Percentiles rank a stretch among this genome's conserved stretches.
Conservation (phyloP, 148 eudicot species). For the Nepenthes gracilis region DNA sequence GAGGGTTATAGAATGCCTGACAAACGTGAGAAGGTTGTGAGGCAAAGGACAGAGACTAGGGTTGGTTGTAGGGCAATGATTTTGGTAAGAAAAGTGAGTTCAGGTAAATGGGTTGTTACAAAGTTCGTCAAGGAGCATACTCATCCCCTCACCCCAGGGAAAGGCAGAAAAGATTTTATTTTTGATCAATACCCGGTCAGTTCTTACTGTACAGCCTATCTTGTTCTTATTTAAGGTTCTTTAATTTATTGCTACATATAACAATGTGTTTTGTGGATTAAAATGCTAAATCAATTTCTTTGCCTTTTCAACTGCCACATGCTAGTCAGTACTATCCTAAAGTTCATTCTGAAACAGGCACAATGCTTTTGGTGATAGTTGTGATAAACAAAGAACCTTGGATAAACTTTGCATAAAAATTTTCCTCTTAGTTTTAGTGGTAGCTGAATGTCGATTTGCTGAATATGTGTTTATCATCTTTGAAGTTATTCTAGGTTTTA, state of each 20-base stretch:
- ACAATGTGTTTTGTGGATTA: no score
- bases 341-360: no score
- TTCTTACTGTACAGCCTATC: constrained; percentile 7
- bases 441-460: no score
- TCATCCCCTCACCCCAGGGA: constrained; percentile 77
- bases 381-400: no score
- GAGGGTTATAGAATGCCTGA: constrained; percentile 84
- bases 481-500: no score
- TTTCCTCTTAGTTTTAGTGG: no score
- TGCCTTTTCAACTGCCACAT: no score
- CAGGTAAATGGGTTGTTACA: constrained; percentile 83
- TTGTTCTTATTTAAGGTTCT: background rate
- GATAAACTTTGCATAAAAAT: no score
- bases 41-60: constrained; percentile 87
- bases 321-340: no score
- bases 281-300: no score
- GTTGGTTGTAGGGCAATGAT: constrained; percentile 98
- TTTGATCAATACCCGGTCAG: constrained; percentile 86
- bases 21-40: constrained; percentile 79
- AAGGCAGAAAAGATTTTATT: constrained; percentile 68
- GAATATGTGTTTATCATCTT: no score
- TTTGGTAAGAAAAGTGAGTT: constrained; percentile 67
- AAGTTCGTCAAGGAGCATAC: constrained; percentile 91
- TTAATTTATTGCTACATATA: background rate
- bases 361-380: no score